These are phyloP conservation scores for Podaxis sp. DNA, from an alignment of 768 basidiomycete species.

Conservation along the genomic window DNA sequence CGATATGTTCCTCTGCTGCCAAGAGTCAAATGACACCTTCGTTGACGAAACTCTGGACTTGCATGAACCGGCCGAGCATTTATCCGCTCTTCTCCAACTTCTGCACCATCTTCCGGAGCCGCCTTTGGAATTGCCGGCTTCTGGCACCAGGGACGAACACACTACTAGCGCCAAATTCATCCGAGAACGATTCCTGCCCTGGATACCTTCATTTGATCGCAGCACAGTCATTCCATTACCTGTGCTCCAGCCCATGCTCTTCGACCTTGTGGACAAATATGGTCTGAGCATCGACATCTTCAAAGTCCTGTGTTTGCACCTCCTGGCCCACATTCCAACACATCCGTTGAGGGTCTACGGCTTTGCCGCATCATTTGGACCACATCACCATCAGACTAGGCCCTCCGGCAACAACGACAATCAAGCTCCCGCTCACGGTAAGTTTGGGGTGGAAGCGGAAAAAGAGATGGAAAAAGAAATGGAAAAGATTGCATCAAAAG, in stretches of 20 bases:
- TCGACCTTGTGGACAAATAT: slow-evolving; percentile 65
- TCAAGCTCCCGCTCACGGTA: not conserved
- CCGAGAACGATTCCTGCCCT: slow-evolving; percentile 4
- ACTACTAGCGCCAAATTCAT: slow-evolving; percentile 23
- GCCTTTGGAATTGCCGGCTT: slow-evolving; percentile 26
- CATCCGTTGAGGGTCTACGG: slow-evolving; percentile 64
- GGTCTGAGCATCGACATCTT: slow-evolving; percentile 42
- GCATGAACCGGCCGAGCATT: slow-evolving; percentile 43
- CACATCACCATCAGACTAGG: not conserved
- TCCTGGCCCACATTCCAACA: slow-evolving; percentile 55
- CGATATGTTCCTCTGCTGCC: slow-evolving; percentile 66
- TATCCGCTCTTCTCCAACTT: slow-evolving; percentile 50
- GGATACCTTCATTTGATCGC: slow-evolving; percentile 27
- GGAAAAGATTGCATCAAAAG: slow-evolving; percentile 45
- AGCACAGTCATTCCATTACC: slow-evolving; percentile 60
- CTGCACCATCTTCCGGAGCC: slow-evolving; percentile 51
- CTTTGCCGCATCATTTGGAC: slow-evolving; percentile 32
- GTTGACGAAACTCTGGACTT: slow-evolving; percentile 41
- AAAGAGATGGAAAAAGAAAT: slow-evolving; percentile 30
- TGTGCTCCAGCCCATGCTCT: slow-evolving; percentile 48
- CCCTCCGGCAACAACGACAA: not conserved
- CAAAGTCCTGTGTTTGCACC: slow-evolving; percentile 42
- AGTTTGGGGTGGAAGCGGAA: not conserved
- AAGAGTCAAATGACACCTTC: slow-evolving; percentile 19
- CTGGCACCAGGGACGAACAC: slow-evolving; percentile 20